A percentile compares a stretch with the other conserved stretches of the same genome.
Conservation (phyloP, 208 protist species). For the Trypanosomatidae sp. region DNA sequence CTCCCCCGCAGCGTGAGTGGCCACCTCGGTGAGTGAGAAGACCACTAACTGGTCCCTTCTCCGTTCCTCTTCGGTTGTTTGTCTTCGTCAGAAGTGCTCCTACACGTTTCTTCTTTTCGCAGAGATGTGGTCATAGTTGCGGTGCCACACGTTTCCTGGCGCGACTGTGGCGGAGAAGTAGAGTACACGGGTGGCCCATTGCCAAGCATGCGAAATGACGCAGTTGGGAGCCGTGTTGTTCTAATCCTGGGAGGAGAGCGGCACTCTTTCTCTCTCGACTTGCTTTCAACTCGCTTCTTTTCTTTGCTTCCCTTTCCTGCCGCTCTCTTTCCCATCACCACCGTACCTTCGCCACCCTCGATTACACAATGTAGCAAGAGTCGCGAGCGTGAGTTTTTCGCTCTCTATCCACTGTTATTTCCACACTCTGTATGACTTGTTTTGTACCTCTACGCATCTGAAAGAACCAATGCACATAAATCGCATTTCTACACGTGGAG, state of each 20-base stretch:
- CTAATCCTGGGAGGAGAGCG: not conserved
- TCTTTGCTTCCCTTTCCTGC: not conserved
- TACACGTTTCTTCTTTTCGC: not conserved
- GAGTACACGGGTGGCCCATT: not conserved
- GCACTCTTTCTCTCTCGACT: no score
- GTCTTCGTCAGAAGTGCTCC: not conserved
- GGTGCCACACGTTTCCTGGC: not conserved
- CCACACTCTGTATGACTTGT: slow-evolving; percentile 5
- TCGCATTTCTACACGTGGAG: not conserved
- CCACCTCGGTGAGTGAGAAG: not conserved
- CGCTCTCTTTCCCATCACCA: not conserved
- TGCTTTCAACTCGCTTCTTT: not conserved
- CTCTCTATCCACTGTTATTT: not conserved
- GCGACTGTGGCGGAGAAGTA: not conserved
- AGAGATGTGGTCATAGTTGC: not conserved
- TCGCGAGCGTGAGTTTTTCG: not conserved
- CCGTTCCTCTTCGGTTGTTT: not conserved
- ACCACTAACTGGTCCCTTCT: not conserved
- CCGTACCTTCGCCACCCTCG: not conserved
- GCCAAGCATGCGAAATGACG: not conserved
- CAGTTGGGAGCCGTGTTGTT: not conserved
- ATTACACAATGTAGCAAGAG: not conserved
- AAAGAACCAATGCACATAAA: not conserved
- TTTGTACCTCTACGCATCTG: not conserved
- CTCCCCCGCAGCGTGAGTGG: not conserved